Conservation (phyloP, 768 basidiomycete species). For the Amanita rimosa region DNA sequence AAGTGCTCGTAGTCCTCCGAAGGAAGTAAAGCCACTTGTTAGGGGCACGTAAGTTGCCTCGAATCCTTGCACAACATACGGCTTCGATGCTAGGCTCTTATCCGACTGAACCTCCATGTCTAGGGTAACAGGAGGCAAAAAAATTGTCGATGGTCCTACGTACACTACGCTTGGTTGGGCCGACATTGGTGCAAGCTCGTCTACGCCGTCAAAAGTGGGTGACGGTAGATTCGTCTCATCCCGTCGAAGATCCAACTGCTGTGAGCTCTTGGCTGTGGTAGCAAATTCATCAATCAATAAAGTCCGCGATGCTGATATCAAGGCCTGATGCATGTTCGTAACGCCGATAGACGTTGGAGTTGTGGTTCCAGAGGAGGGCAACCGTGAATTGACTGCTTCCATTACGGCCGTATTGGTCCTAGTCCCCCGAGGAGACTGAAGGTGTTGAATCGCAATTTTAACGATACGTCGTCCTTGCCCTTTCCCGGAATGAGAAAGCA, state of each 20-base stretch:
- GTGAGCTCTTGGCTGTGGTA: constrained; percentile 6
- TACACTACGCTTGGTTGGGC: constrained; percentile 26
- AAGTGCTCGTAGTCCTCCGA: constrained; percentile 66
- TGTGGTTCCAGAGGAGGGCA: constrained; percentile 41
- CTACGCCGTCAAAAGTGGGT: constrained; percentile 31
- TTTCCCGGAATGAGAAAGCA: constrained; percentile 29
- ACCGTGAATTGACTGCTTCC: constrained; percentile 21
- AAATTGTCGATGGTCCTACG: constrained; percentile 40
- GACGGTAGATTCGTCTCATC: constrained; percentile 24
- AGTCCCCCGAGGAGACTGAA: constrained; percentile 27
- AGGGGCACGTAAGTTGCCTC: constrained; percentile 51
- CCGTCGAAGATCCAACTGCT: constrained; percentile 6
- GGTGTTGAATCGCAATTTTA: constrained; percentile 54
- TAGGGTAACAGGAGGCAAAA: constrained; percentile 33
- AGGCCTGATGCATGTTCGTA: constrained; percentile 38
- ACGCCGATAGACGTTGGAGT: constrained; percentile 48
- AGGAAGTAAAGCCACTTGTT: constrained; percentile 44
- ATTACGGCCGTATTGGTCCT: constrained; percentile 1
- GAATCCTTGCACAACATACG: constrained; percentile 42
- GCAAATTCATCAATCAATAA: constrained; percentile 10
- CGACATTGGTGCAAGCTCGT: constrained; percentile 20
- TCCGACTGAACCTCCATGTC: constrained; percentile 6
- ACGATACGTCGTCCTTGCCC: constrained; percentile 26
- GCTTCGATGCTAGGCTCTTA: constrained; percentile 13
- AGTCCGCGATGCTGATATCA: constrained; percentile 31